Conservation (phyloP, 225 moss, liverwort and hornwort genomes). For the Anthoceros angustus region DNA sequence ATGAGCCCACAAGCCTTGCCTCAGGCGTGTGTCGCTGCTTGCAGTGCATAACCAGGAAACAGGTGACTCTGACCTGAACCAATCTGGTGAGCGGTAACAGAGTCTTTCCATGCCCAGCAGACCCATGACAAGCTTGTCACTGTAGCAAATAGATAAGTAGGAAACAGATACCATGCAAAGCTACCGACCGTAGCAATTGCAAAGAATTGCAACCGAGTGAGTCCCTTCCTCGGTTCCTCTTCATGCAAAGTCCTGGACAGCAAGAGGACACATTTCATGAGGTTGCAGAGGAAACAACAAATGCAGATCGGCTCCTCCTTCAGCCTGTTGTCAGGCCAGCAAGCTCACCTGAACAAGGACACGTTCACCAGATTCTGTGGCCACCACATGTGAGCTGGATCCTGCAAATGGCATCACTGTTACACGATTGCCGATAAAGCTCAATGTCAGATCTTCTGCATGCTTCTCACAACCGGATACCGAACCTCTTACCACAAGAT, state of each 20-base stretch:
- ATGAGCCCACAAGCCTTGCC: not conserved
- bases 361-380: conserved; percentile 29
- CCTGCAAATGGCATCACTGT: not conserved
- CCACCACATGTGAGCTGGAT: conserved; percentile 48
- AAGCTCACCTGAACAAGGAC: conserved; percentile 28
- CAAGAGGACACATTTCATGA: not conserved
- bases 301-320: not conserved
- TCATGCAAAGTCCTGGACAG: conserved; percentile 49
- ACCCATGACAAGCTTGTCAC: conserved; percentile 30
- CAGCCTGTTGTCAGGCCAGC: not conserved
- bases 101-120: conserved; percentile 33
- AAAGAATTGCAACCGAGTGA: conserved; percentile 33
- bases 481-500: conserved; percentile 12
- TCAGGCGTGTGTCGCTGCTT: not conserved
- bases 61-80: conserved; percentile 23
- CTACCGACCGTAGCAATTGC: conserved; percentile 17
- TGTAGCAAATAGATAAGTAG: conserved; percentile 20
- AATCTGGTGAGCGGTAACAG: conserved; percentile 28
- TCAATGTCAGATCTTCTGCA: not conserved
- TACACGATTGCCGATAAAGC: too few species aligned
- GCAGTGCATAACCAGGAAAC: not conserved
- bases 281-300: not conserved
- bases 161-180: conserved; percentile 23
- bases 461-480: conserved; percentile 14
- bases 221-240: conserved; percentile 31